Evolutionary conservation across 306 rosid species (phyloP), one percentile per base, ranked within the genome.

Genomic region (Corylus americana): DNA sequence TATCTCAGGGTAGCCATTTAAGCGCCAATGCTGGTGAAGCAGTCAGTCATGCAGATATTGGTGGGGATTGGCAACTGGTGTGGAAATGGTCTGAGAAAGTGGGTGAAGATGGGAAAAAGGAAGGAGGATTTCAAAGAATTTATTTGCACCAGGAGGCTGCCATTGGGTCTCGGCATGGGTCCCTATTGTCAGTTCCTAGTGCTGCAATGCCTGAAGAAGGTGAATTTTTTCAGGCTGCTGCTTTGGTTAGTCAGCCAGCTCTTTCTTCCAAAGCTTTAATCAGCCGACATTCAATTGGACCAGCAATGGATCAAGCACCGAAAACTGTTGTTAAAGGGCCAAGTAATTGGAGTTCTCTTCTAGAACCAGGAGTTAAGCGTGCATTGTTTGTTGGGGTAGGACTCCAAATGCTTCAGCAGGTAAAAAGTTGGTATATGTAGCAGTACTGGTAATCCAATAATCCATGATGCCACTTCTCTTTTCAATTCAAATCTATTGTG

Each of bases 21-120:
- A 84, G 84, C 89, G 80, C 90, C 70, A 81, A 74, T 77, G 87
- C 86, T 42, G 94, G 92, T 25, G 97, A 91, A 22, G 86, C 88
- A 66, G 87, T 58, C 39, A 90, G 97, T 66, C 87, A 84, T 91
- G 45, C 98, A 25, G 97, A 89, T 74, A 94, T 94, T 81, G 98
- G 98, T 72, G 97, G 97, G 20, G 97, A 97, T 71, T 94, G 98
- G 98, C 97, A 94, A 82, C 86, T 94, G 74, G 97, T 97, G 12
- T 94, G 97, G 97, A 92, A 92, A 86, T 94, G 97, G 98, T 57
- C 94, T 10, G 98, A 91, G 86, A 88, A 78, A 77, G 97, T 89
- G 75, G 93, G 90, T 48, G 73, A 84, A 27, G 94, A 88, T 87
- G 98, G 98, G 75, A 88, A 84, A 51, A 92, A 86, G 77, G 94